phyloP scores from a whole-genome alignment of 2,329 filamentous ascomycete genomes.

The Fusarium nanum region DNA sequence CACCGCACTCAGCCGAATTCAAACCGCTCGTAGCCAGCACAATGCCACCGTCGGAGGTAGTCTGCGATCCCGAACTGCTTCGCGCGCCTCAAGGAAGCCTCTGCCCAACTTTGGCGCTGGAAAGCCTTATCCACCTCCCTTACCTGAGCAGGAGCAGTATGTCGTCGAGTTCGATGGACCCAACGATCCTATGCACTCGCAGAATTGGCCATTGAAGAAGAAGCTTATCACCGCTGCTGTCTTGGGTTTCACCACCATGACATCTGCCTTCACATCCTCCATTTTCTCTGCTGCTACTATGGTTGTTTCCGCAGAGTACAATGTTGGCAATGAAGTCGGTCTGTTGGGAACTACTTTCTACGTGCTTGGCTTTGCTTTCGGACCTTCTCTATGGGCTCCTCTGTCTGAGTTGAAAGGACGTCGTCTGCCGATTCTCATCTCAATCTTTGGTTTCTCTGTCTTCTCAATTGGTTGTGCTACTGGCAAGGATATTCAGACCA shows the following conservation, averaged over 20 bases:
- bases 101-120: conserved; percentile 77
- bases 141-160: conserved; percentile 80
- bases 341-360: conserved; percentile 75
- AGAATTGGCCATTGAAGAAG: conserved; percentile 85
- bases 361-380: conserved; percentile 78
- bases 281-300: conserved; percentile 77
- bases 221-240: conserved; percentile 78
- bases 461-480: conserved; percentile 74
- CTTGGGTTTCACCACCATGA: conserved; percentile 78
- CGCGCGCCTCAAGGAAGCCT: conserved; percentile 65
- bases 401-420: conserved; percentile 78
- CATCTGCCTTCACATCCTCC: conserved; percentile 77
- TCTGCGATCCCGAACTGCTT: conserved; percentile 52
- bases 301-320: conserved; percentile 67
- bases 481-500: conserved; percentile 74
- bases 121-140: conserved; percentile 77
- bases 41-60: conserved; percentile 74
- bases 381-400: conserved; percentile 78
- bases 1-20: conserved; percentile 76
- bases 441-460: conserved; percentile 77
- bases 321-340: conserved; percentile 71
- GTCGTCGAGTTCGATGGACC: conserved; percentile 88
- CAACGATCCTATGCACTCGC: conserved; percentile 84
- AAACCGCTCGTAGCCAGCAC: conserved; percentile 77
- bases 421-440: conserved; percentile 67